phyloP scores from a whole-genome alignment of 1,284 basidiomycete genomes.

The Golubevia sp. region DNA sequence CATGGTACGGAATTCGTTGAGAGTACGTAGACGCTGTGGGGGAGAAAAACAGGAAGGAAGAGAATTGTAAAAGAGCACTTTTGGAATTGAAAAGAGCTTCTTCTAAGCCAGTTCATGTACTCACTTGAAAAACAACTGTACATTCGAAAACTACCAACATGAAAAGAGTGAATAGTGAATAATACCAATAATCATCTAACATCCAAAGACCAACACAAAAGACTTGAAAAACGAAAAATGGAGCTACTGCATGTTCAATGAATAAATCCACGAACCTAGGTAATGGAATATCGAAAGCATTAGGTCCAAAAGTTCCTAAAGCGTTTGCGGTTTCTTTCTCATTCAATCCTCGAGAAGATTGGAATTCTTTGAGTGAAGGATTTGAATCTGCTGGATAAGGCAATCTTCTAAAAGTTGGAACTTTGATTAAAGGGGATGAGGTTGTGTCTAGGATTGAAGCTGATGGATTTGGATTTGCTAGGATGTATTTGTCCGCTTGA shows the following conservation, averaged over 20 bases:
- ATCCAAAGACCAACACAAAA: conserved; percentile 61
- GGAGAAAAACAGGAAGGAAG: conserved; percentile 1
- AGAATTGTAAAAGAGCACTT: neutral
- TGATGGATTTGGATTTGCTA: conserved; percentile 44
- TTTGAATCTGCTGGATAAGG: conserved; percentile 52
- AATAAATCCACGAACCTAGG: conserved; percentile 57
- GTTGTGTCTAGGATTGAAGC: conserved; percentile 44
- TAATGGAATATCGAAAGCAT: conserved; percentile 53
- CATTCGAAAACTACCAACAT: conserved; percentile 59
- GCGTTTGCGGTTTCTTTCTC: conserved; percentile 35
- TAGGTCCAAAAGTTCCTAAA: conserved; percentile 48
- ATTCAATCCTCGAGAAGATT: conserved; percentile 36
- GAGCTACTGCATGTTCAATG: conserved; percentile 58
- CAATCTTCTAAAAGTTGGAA: conserved; percentile 55
- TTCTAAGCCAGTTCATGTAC: neutral
- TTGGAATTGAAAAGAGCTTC: neutral
- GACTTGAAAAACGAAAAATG: conserved; percentile 61
- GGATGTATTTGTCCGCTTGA: conserved; percentile 61
- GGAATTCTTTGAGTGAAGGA: conserved; percentile 39
- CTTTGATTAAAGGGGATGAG: conserved; percentile 43
- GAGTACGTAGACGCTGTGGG: conserved; percentile 49
- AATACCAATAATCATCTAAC: conserved; percentile 61
- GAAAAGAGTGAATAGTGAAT: conserved; percentile 59
- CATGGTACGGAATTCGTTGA: conserved; percentile 61
- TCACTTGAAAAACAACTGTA: conserved; percentile 45